Evolutionary conservation across 768 basidiomycete species (phyloP), one percentile per base, ranked within the genome.

Genomic region (Udeniomyces megalosporus): DNA sequence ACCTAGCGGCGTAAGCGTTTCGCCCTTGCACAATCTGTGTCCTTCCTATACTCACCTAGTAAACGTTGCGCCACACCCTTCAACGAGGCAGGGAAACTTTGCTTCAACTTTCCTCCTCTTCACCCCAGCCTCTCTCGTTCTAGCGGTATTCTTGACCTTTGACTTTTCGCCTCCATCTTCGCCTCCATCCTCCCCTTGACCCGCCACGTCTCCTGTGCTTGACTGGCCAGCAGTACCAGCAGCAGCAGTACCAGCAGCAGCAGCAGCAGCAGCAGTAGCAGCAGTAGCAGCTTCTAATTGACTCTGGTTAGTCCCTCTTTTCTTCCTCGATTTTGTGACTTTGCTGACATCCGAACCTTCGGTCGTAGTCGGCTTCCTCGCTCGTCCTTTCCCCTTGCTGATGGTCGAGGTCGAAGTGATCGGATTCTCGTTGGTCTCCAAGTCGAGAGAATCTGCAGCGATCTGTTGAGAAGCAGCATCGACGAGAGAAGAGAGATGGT

Each of bases 21-120:
- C n/a, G n/a, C n/a, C n/a, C n/a, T n/a, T n/a, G n/a, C n/a, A n/a
- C n/a, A n/a, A n/a, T n/a, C n/a, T n/a, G n/a, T n/a, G n/a, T n/a
- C n/a, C n/a, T n/a, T n/a, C n/a, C n/a, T n/a, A 2, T 28, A 6
- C 58, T 26, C 15, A 60, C 58, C 58, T 49, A 7, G 58, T 60
- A 24, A 60, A 60, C 26, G 48, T 60, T 22, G 58, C 46, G 11
- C 58, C 58, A 38, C 58, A 60, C 3, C 58, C 58, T 10, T 60
- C 58, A 14, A 60, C 34, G 1, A 49, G 32, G 38, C 58, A 60
- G 1, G 34, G 31, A 24, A 60, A 60, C 58, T 46, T 49, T 32
- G 58, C 58, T n/a, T 60, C 58, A n/a, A 60, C 58, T 24, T 60
- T 60, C 34, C 58, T 34, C n/a, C 58, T 50, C 28, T 46, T 60